phyloP scores from a whole-genome alignment of 192 early-diverging fungal species.

The Gigaspora rosea region DNA sequence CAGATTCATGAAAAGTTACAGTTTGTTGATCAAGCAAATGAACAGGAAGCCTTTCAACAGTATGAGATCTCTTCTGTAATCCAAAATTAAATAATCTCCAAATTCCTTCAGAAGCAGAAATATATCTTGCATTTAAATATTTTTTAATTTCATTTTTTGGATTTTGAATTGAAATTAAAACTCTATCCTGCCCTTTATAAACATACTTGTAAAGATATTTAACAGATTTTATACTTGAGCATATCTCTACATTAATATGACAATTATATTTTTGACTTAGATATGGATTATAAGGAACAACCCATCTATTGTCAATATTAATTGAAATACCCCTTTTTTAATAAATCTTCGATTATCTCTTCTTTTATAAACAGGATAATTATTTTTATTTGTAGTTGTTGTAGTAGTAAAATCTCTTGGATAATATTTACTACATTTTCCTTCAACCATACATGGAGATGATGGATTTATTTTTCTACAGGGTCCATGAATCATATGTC shows the following conservation, averaged over 20 bases:
- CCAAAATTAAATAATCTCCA: constrained; percentile 42
- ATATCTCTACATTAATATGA: constrained; percentile 45
- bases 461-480: constrained; percentile 22
- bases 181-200: too few relatives aligned
- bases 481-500: constrained; percentile 42
- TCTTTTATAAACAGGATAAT: constrained; percentile 38
- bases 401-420: too few relatives aligned
- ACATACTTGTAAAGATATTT: constrained; percentile 42
- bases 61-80: constrained; percentile 36
- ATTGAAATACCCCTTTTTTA: neutral
- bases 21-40: constrained; percentile 19
- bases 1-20: constrained; percentile 13
- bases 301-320: constrained; percentile 37
- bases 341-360: neutral
- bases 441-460: constrained; percentile 34
- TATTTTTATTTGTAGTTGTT: constrained; percentile 19
- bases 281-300: constrained; percentile 42
- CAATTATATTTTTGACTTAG: constrained; percentile 42
- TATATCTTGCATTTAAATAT: constrained; percentile 34
- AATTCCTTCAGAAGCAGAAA: constrained; percentile 39
- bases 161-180: neutral
- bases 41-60: constrained; percentile 28
- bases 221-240: constrained; percentile 27
- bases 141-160: constrained; percentile 20
- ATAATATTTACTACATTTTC: constrained; percentile 40